Conservation (phyloP, 306 rosid species). For the Amphicarpaea edgeworthii region DNA sequence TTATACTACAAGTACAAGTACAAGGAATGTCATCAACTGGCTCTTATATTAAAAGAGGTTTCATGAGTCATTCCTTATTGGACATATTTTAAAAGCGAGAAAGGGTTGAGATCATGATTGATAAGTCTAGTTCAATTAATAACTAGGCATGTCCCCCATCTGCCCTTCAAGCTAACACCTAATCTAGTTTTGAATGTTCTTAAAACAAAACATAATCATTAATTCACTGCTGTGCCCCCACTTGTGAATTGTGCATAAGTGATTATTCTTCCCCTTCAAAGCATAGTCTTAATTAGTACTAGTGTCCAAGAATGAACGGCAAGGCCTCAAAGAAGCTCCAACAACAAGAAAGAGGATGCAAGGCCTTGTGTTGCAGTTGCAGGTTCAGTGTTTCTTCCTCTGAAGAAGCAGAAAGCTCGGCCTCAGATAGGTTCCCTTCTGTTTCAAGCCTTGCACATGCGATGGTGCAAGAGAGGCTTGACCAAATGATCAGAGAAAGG, state of each 20-base stretch:
- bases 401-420: conserved; percentile 78
- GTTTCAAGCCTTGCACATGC: conserved; percentile 90
- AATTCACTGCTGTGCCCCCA: conserved; percentile 60
- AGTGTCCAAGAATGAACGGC: conserved; percentile 61
- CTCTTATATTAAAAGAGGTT: conserved; percentile 36
- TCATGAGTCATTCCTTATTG: conserved; percentile 32
- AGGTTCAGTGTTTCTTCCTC: conserved; percentile 88
- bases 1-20: too few relatives aligned
- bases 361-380: conserved; percentile 81
- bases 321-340: conserved; percentile 57
- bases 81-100: conserved; percentile 44
- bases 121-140: conserved; percentile 60
- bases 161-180: conserved; percentile 49
- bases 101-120: conserved; percentile 57
- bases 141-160: conserved; percentile 60
- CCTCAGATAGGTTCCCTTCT: conserved; percentile 69
- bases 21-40: conserved; percentile 34
- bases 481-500: conserved; percentile 77
- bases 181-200: conserved; percentile 45
- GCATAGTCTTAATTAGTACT: too few relatives aligned
- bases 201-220: conserved; percentile 67
- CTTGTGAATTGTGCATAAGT: conserved; percentile 69
- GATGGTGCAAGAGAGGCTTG: conserved; percentile 95
- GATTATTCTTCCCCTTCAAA: conserved; percentile 61
- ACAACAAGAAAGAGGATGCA: conserved; percentile 63